phyloP scores from a whole-genome alignment of 2,329 filamentous ascomycete species.

The Endothia cerciana region DNA sequence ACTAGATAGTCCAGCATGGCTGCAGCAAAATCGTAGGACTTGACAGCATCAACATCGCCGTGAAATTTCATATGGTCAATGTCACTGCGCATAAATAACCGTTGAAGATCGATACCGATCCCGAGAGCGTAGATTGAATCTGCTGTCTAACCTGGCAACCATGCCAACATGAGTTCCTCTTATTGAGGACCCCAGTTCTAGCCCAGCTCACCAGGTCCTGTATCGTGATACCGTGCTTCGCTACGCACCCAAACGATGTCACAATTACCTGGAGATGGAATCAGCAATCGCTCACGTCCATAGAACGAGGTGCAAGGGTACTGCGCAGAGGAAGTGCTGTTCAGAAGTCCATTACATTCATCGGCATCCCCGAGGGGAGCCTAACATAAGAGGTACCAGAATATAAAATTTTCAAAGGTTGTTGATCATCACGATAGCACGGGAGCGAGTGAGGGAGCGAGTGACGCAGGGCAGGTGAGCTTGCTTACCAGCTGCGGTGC shows the following conservation, averaged over 20 bases:
- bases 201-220: not conserved
- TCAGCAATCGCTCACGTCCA: constrained; percentile 11
- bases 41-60: not conserved
- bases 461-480: too few relatives aligned
- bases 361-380: constrained; percentile 59
- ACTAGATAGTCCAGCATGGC: constrained; percentile 11
- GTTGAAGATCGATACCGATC: not conserved
- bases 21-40: not conserved
- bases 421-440: constrained; percentile 70
- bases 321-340: constrained; percentile 31
- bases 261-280: not conserved
- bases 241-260: not conserved
- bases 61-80: not conserved
- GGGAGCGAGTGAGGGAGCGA: constrained; percentile 28
- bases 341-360: constrained; percentile 93
- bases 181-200: not conserved
- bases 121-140: not conserved
- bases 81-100: not conserved
- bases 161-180: not conserved
- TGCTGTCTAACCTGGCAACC: not conserved
- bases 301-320: constrained; percentile 7
- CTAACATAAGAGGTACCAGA: constrained; percentile 99
- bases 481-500: constrained; percentile 41
- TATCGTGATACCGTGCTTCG: not conserved
- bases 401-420: constrained; percentile 63